Evolutionary conservation across 2,329 filamentous ascomycete species (phyloP).

Genomic region (Fusarium sp.): DNA sequence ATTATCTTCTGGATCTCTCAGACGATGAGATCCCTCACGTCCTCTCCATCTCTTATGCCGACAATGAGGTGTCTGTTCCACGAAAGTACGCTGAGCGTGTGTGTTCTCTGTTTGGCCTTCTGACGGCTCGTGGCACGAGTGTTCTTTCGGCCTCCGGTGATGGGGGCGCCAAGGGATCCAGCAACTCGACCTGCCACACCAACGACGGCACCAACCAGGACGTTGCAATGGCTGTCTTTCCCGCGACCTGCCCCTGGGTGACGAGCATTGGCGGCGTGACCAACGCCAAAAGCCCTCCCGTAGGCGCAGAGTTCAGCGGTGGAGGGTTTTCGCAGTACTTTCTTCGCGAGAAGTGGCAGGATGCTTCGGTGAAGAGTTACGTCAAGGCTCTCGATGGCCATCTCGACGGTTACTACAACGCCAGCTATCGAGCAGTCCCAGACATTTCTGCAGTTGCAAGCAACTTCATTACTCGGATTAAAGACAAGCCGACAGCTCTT

Average conservation of each 20-base stretch:
- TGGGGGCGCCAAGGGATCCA: slow-evolving; percentile 61
- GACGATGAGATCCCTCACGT: slow-evolving; percentile 68
- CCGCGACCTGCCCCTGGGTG: slow-evolving; percentile 77
- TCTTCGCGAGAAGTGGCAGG: slow-evolving; percentile 62
- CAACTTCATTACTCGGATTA: slow-evolving; percentile 63
- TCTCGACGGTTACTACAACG: slow-evolving; percentile 63
- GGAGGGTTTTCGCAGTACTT: slow-evolving; percentile 71
- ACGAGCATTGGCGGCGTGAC: slow-evolving; percentile 76
- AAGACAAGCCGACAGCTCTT: slow-evolving; percentile 48
- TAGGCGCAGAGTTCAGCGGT: slow-evolving; percentile 62
- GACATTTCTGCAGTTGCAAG: slow-evolving; percentile 71
- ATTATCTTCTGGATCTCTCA: slow-evolving; percentile 63
- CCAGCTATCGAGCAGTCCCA: slow-evolving; percentile 64
- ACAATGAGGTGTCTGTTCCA: slow-evolving; percentile 71
- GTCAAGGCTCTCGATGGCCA: slow-evolving; percentile 57
- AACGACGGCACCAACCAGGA: slow-evolving; percentile 72
- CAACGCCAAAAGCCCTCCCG: slow-evolving; percentile 55
- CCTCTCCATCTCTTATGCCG: slow-evolving; percentile 71
- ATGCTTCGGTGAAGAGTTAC: slow-evolving; percentile 58
- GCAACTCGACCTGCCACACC: slow-evolving; percentile 67
- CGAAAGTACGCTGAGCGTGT: slow-evolving; percentile 66
- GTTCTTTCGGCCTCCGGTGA: slow-evolving; percentile 69
- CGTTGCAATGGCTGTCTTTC: slow-evolving; percentile 74
- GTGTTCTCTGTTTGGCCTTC: slow-evolving; percentile 68
- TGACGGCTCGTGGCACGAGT: slow-evolving; percentile 67